phyloP scores from a whole-genome alignment of 2,329 filamentous ascomycete species.

The Curvularia spicifera region DNA sequence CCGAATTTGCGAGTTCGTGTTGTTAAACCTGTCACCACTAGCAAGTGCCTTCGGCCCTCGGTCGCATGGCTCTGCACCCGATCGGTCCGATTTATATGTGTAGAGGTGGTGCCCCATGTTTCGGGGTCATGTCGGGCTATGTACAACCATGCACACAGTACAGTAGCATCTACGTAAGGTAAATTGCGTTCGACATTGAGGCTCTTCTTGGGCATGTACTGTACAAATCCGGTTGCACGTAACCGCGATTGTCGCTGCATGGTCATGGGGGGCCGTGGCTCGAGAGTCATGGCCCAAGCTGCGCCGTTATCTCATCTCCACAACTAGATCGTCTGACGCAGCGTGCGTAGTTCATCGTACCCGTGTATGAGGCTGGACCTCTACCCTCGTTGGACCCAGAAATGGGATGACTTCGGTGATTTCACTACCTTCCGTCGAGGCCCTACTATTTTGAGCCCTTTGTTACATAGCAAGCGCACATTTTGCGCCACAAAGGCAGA shows the following conservation, averaged over 20 bases:
- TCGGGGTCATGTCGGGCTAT: neutral
- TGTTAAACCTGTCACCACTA: neutral
- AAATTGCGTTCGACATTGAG: neutral
- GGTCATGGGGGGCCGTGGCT: neutral
- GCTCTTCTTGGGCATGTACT: neutral
- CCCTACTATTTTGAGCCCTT: neutral
- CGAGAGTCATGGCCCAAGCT: neutral
- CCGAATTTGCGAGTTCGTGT: neutral
- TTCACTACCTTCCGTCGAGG: neutral
- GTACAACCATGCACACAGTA: neutral
- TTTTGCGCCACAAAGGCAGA: neutral
- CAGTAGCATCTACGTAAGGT: too few relatives aligned
- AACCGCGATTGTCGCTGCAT: neutral
- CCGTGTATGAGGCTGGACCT: neutral
- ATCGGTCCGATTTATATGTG: slow-evolving; percentile 7
- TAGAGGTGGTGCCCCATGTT: neutral
- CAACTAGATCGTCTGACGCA: neutral
- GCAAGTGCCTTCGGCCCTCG: neutral
- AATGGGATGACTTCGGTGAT: neutral
- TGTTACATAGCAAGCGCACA: neutral
- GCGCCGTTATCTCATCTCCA: neutral
- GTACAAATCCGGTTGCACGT: neutral
- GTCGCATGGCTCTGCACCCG: neutral
- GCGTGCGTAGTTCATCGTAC: neutral
- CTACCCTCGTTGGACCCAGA: neutral